A percentile compares a stretch with the other conserved stretches of the same genome.
Conservation (phyloP, 768 basidiomycete species). For the Boletus speciosus region DNA sequence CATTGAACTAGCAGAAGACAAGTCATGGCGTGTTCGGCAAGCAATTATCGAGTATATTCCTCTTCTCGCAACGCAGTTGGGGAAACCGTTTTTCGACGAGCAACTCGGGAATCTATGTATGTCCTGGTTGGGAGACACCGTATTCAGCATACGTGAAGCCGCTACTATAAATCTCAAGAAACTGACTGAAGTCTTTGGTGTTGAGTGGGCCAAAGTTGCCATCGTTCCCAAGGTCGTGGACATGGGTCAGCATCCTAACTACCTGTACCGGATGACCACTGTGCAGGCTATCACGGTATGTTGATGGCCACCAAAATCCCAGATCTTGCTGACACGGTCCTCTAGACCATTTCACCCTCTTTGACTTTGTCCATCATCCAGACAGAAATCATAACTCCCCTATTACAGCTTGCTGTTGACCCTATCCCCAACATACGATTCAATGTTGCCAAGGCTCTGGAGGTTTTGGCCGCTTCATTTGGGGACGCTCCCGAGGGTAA, state of each 20-base stretch:
- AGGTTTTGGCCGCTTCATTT: constrained; percentile 77
- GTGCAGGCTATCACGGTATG: constrained; percentile 96
- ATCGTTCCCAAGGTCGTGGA: constrained; percentile 97
- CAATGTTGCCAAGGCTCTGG: constrained; percentile 94
- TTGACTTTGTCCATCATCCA: constrained; percentile 81
- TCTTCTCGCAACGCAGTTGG: constrained; percentile 96
- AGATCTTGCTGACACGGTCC: constrained; percentile 6
- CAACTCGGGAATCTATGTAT: constrained; percentile 96
- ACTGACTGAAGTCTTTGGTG: constrained; percentile 96
- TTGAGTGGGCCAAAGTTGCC: constrained; percentile 91
- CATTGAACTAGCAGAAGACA: constrained; percentile 97
- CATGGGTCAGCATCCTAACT: constrained; percentile 97
- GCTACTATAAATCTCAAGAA: constrained; percentile 96
- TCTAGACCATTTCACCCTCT: constrained; percentile 93
- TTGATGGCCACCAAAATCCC: constrained; percentile 1
- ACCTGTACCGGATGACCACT: constrained; percentile 97
- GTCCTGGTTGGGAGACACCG: constrained; percentile 98
- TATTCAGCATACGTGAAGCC: constrained; percentile 98
- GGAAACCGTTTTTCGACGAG: constrained; percentile 96
- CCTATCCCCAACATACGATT: constrained; percentile 99
- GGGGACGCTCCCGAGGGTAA: constrained; percentile 63
- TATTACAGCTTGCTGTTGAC: constrained; percentile 80
- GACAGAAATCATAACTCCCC: constrained; percentile 77
- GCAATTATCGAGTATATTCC: constrained; percentile 99
- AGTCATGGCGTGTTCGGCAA: constrained; percentile 99